phyloP scores from a whole-genome alignment of 805 yeast species.

The Tetrapisispora namnaoensis region DNA sequence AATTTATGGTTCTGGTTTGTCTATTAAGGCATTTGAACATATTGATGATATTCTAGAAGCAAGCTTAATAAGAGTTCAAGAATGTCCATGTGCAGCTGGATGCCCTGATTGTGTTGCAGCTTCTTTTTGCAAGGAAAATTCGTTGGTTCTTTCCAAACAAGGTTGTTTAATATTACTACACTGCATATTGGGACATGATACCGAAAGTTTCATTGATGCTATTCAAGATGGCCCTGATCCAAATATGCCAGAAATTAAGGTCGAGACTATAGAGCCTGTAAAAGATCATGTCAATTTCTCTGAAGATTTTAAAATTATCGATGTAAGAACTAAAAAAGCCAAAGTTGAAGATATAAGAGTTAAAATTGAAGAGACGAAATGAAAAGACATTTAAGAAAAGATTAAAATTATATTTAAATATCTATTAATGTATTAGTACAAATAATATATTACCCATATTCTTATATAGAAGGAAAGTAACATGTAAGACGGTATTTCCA shows the following conservation, averaged over 20 bases:
- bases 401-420: not conserved
- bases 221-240: constrained; percentile 66
- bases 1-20: constrained; percentile 65
- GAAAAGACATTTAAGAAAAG: not conserved
- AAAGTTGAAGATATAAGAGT: not conserved
- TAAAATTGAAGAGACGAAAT: not conserved
- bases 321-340: constrained; percentile 18
- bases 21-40: constrained; percentile 70
- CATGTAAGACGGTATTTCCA: too few relatives aligned
- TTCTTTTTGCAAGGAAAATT: constrained; percentile 68
- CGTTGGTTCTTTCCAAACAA: constrained; percentile 75
- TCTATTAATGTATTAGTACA: not conserved
- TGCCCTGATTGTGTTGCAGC: constrained; percentile 81
- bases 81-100: constrained; percentile 62
- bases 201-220: constrained; percentile 16
- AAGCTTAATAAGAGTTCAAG: constrained; percentile 47
- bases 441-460: too few relatives aligned
- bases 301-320: constrained; percentile 47
- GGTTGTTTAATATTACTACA: constrained; percentile 69
- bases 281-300: constrained; percentile 50
- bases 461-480: too few relatives aligned
- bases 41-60: constrained; percentile 54
- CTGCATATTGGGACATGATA: constrained; percentile 45
- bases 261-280: constrained; percentile 60
- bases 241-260: constrained; percentile 55